Base-by-base conservation (phyloP, 2,329 filamentous ascomycete species). In the Lachnellula suecica region DNA sequence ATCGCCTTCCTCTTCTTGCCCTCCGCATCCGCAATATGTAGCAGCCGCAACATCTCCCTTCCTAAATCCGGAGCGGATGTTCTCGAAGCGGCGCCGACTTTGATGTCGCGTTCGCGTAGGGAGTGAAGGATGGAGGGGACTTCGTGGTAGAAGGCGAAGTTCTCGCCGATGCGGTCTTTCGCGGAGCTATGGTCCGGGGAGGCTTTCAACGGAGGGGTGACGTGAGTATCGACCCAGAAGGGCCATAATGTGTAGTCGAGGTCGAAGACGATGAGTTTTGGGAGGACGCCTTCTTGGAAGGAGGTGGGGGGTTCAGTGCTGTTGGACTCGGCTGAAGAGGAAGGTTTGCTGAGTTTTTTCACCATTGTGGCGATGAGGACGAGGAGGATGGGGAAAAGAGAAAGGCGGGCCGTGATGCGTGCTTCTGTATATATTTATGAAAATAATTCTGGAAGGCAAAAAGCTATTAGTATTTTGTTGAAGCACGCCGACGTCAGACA, bases 161-260 rank as follows among this genome's bases (percentile, higher is more conserved):
- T 75, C 71, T 91, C 87, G 68, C 85, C 85, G 53, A 74, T 72
- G 59, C 75, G 73, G 68, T 86, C 83, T 19, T 73, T 71, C 71
- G 74, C 46, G 62, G 67, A 58, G 63, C 67, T 54, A 66, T 74
- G 72, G 70, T 70, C 57, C 0, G 73, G 51, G 49, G 76, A 73
- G 6, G 76, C 63, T 59, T 79, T 79, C 17, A 96, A 73, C 0
- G 91, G 92, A 6, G 84, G 81, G 22, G 84, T 83, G 63, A 94
- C 88, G 72, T 97, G 92, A 3, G 91, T 96, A 75, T 97, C 94
- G 1, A 96, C 87, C 93, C 93, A 97, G 73, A 97, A 97, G 4
- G 92, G 91, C 94, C 93, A 97, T n/a, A 97, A 79, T 0, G 94
- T 97, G 78, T 97, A 97, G 78, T 97, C 93, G 57, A 97, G 83